Evolutionary conservation across 805 yeast species (phyloP), one percentile per base, ranked within the genome.

Genomic region (Scheffersomyces ergatensis): DNA sequence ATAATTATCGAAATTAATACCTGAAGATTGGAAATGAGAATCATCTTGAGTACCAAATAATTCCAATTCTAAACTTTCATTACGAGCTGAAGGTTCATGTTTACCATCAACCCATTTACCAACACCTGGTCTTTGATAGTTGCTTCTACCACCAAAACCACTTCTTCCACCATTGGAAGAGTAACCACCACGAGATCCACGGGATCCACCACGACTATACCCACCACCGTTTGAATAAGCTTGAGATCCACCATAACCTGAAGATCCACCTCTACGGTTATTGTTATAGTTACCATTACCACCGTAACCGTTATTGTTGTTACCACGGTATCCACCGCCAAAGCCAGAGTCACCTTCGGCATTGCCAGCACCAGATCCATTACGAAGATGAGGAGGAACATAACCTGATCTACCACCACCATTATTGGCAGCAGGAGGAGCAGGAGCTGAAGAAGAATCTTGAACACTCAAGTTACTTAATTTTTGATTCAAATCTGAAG

Each of bases 1-100:
- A 69, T 93, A 93, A 76, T 88, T 89, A 68, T 95, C 99, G 60
- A 93, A 93, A 74, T 93, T 93, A 71, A 93, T 93, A 77, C 99
- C 99, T 29, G 96, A 85, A 39, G 95, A 82, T 74, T 87, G 97
- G 73, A 83, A 81, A 30, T 62, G 58, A 54, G 89, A 76, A 57
- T 83, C 95, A 40, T 83, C 88, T 39, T 76, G 76, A 36, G 77
- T 72, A 57, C 99, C 99, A 55, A 86, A 95, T 47, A 93, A 74
- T 58, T 88, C 89, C 42, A 74, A 54, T 72, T 93, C 99, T 51
- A 83, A 57, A 43, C 73, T 72, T 55, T 78, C 80, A 65, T 86
- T 85, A 50, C 69, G 75, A 42, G 82, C 77, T 46, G 95, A 88
- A 44, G 95, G 95, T 50, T 81, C 74, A 63, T 92, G 98, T 59